Conservation (phyloP, 2,329 filamentous ascomycete genomes). For the Dactylellina haptotyla region DNA sequence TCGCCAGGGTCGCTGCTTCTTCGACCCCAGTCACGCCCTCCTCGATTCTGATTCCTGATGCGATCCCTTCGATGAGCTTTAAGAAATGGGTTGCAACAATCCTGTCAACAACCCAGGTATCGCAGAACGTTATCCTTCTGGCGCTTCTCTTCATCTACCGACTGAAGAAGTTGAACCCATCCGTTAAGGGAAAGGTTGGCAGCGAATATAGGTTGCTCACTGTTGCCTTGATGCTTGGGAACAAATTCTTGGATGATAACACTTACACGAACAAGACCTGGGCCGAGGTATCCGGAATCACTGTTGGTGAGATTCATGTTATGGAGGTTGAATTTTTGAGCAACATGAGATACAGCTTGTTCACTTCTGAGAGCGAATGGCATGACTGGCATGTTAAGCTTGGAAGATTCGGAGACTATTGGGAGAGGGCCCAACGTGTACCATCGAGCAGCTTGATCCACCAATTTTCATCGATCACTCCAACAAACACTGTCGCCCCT, state of each 20-base stretch:
- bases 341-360: conserved; percentile 95
- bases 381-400: conserved; percentile 84
- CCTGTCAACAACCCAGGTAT: conserved; percentile 92
- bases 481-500: conserved; percentile 52
- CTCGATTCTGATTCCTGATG: conserved; percentile 71
- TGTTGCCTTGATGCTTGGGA: conserved; percentile 95
- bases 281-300: conserved; percentile 95
- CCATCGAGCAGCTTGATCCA: conserved; percentile 56
- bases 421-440: conserved; percentile 72
- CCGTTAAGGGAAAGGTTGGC: conserved; percentile 87
- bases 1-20: conserved; percentile 72
- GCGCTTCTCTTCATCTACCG: conserved; percentile 93
- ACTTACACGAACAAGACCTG: conserved; percentile 99
- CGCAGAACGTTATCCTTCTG: conserved; percentile 90
- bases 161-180: conserved; percentile 87
- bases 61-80: conserved; percentile 81
- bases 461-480: conserved; percentile 43
- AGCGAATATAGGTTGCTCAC: conserved; percentile 94
- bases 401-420: conserved; percentile 83
- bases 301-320: conserved; percentile 93
- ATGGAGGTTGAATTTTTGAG: conserved; percentile 99
- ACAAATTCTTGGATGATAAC: conserved; percentile 98
- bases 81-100: conserved; percentile 93
- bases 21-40: conserved; percentile 63
- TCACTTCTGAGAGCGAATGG: conserved; percentile 88